Conservation (phyloP, 225 moss, liverwort and hornwort species). For the Pseudoscleropodium purum region DNA sequence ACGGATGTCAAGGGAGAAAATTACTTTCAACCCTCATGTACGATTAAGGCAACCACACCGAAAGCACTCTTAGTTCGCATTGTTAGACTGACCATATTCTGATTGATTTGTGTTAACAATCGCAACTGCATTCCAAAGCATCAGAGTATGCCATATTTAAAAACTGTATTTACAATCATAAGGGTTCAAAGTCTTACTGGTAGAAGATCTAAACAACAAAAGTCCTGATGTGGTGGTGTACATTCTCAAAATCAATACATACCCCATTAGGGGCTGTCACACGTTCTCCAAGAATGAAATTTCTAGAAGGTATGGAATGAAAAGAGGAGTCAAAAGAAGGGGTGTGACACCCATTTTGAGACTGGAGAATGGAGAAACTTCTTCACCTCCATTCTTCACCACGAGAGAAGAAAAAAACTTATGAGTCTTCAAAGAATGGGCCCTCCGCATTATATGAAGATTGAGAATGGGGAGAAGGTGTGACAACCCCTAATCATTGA, state of each 20-base stretch:
- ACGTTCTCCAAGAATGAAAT: too few relatives aligned
- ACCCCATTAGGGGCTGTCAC: not conserved
- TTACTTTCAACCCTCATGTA: not conserved
- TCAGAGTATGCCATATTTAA: not conserved
- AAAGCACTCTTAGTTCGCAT: not conserved
- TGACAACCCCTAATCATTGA: too few relatives aligned
- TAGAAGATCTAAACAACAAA: not conserved
- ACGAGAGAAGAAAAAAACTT: too few relatives aligned
- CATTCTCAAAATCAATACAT: not conserved
- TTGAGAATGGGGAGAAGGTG: too few relatives aligned
- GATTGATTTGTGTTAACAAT: not conserved
- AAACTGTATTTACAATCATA: not conserved
- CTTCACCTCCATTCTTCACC: too few relatives aligned
- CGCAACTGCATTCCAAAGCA: not conserved
- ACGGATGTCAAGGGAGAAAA: not conserved
- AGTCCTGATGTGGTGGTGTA: not conserved
- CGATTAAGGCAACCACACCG: not conserved
- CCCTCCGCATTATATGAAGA: too few relatives aligned
- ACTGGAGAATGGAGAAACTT: too few relatives aligned
- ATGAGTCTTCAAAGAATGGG: too few relatives aligned
- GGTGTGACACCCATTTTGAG: too few relatives aligned
- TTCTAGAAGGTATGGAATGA: too few relatives aligned
- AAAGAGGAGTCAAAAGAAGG: too few relatives aligned
- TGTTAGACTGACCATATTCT: not conserved
- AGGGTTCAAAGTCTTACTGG: not conserved